Evolutionary conservation across 768 basidiomycete species (phyloP), one percentile per base, ranked within the genome.

Genomic region (Clavaria fumosa): DNA sequence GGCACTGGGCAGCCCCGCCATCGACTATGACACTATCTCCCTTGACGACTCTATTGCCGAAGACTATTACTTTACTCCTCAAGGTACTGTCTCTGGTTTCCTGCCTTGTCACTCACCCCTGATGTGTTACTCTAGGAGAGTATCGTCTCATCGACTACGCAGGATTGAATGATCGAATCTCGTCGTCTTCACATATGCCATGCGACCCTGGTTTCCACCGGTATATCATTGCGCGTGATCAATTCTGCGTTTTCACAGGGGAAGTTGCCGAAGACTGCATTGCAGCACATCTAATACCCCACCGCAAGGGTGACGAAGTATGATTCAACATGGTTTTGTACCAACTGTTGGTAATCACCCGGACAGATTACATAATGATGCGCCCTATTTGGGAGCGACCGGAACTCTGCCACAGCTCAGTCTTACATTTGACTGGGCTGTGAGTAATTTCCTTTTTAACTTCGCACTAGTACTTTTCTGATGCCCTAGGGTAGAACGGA

Each of bases 31-130:
- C 41, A 43, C 18, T 24, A 39, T 31, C 18, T 26, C 34, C 18
- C n/a, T 23, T 21, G 33, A 12, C 19, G 39, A 35, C 21, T n/a
- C 36, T 34, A 39, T 31, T 15, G 37, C 34, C 10, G 40, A 23
- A 15, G 44, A 47, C 38, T 45, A 47, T 32, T 47, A 47, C 42
- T 45, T 19, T 38, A 34, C 41, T 43, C 28, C 42, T 27, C 41
- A 44, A 45, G 37, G 43, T 17, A 20, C 19, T 27, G 38, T 5
- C 19, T 23, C 7, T 11, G 33, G 35, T 42, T 39, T 23, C 12
- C 11, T 12, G 14, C 39, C 18, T 23, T 41, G 17, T 30, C 15
- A 11, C 14, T 36, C 26, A 17, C 3, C 14, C n/a, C 11, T 2
- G 5, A 17, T n/a, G n/a, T 44, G 5, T 24, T 39, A 7, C 21